Percentiles rank a stretch among this genome's conserved stretches.
Evolutionary conservation across 345 rosid species (phyloP).

Genomic region (Anacardium occidentale): DNA sequence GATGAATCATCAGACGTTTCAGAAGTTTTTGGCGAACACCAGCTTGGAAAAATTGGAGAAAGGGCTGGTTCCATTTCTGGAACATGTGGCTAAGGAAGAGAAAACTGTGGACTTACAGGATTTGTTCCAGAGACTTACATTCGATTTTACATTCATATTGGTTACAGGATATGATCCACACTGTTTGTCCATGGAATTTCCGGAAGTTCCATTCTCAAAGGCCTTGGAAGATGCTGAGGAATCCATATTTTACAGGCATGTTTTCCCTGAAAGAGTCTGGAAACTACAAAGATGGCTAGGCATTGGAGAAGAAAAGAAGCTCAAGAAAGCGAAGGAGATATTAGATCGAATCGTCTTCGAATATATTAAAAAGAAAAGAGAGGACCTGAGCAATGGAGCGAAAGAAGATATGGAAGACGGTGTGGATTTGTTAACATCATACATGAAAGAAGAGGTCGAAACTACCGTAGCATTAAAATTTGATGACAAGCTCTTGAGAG

Average conservation of each 20-base stretch:
- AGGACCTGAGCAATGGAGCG: slow-evolving; percentile 17
- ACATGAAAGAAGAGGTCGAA: slow-evolving; percentile 26
- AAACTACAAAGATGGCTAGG: slow-evolving; percentile 31
- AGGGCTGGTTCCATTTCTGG: slow-evolving; percentile 36
- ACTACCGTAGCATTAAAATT: slow-evolving; percentile 11
- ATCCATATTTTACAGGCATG: slow-evolving; percentile 26
- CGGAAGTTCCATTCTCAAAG: slow-evolving; percentile 25
- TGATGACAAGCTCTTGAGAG: slow-evolving; percentile 49
- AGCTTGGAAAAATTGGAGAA: slow-evolving; percentile 25
- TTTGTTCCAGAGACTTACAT: slow-evolving; percentile 42
- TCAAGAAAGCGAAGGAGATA: slow-evolving; percentile 26
- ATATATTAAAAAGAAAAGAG: slow-evolving; percentile 34
- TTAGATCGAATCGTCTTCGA: slow-evolving; percentile 23
- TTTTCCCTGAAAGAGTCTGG: slow-evolving; percentile 38
- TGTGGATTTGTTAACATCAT: slow-evolving; percentile 41
- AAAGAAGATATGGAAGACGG: slow-evolving; percentile 14
- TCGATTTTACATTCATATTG: slow-evolving; percentile 42
- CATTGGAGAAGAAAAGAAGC: slow-evolving; percentile 39
- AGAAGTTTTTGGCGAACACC: slow-evolving; percentile 29
- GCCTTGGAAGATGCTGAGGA: slow-evolving; percentile 42
- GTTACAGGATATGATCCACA: slow-evolving; percentile 50
- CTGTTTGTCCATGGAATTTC: slow-evolving; percentile 36
- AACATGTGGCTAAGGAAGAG: slow-evolving; percentile 25
- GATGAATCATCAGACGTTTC: slow-evolving; percentile 26
- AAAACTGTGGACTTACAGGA: slow-evolving; percentile 38